phyloP scores from a whole-genome alignment of 805 yeast genomes.

The Saturnispora diversa region DNA sequence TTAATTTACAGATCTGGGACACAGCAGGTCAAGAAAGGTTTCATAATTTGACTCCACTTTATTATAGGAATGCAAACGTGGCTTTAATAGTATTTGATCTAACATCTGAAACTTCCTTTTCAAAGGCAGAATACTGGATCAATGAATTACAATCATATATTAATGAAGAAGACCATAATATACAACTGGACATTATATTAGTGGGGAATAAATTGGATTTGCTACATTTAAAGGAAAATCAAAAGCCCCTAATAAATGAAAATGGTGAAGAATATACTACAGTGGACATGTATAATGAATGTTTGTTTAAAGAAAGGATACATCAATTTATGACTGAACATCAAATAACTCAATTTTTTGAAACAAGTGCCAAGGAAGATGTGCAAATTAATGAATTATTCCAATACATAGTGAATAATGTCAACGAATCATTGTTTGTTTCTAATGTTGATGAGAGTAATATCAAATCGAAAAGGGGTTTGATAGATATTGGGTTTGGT shows the following conservation, averaged over 20 bases:
- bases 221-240: slow-evolving; percentile 19
- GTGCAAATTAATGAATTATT: slow-evolving; percentile 46
- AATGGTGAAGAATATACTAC: not conserved
- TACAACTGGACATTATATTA: slow-evolving; percentile 33
- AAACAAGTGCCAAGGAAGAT: slow-evolving; percentile 69
- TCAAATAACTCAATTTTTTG: slow-evolving; percentile 21
- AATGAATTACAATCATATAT: slow-evolving; percentile 49
- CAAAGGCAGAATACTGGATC: slow-evolving; percentile 83
- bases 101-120: slow-evolving; percentile 45
- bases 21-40: slow-evolving; percentile 95
- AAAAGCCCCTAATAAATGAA: slow-evolving; percentile 1
- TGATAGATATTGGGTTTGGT: slow-evolving; percentile 1
- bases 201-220: slow-evolving; percentile 85
- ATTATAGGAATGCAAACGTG: slow-evolving; percentile 69
- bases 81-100: slow-evolving; percentile 88
- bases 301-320: slow-evolving; percentile 20
- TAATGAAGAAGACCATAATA: slow-evolving; percentile 14
- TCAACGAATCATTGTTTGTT: slow-evolving; percentile 25
- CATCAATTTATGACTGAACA: slow-evolving; percentile 19
- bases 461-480: slow-evolving; percentile 9
- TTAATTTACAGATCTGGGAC: slow-evolving; percentile 75
- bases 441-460: slow-evolving; percentile 17
- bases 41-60: slow-evolving; percentile 76
- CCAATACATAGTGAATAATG: slow-evolving; percentile 24
- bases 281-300: slow-evolving; percentile 13